Conservation (phyloP, 495 filamentous ascomycete species). For the Podospora appendiculata region DNA sequence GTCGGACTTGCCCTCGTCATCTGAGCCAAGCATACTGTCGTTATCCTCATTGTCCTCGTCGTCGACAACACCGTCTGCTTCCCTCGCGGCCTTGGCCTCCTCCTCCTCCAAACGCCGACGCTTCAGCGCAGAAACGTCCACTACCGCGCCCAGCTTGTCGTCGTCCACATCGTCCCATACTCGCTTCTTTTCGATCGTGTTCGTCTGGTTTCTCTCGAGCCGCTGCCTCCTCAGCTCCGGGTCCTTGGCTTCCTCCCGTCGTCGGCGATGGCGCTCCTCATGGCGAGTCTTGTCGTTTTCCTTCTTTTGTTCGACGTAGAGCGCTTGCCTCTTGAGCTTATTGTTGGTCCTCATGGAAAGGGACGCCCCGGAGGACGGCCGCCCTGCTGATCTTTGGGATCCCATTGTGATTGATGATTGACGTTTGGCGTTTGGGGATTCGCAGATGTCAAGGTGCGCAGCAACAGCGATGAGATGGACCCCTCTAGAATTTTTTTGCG, state of each 20-base stretch:
- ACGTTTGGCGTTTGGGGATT: not conserved
- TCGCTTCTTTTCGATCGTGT: conserved; percentile 81
- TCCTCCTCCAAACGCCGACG: conserved; percentile 60
- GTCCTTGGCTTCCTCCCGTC: conserved; percentile 77
- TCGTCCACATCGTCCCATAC: conserved; percentile 89
- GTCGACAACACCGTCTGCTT: conserved; percentile 36
- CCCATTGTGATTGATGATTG: conserved; percentile 7
- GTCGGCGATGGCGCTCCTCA: conserved; percentile 66
- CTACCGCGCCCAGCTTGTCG: conserved; percentile 64
- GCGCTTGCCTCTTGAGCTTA: conserved; percentile 64
- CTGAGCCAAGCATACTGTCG: conserved; percentile 66
- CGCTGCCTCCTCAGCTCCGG: conserved; percentile 66
- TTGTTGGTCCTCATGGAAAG: conserved; percentile 41
- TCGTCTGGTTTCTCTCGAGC: conserved; percentile 67
- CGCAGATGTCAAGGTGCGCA: not conserved
- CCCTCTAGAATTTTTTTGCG: not conserved
- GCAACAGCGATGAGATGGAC: not conserved
- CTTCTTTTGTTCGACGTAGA: conserved; percentile 74
- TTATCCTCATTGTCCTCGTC: conserved; percentile 47
- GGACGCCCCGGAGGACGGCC: conserved; percentile 11
- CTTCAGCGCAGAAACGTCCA: conserved; percentile 73
- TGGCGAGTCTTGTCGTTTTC: conserved; percentile 61
- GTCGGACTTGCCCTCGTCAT: conserved; percentile 37
- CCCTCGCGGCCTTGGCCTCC: conserved; percentile 39
- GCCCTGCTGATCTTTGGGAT: conserved; percentile 2